These are phyloP conservation scores for Canavalia ensiformis DNA, from an alignment of 306 rosid species.

Conservation along the genomic window DNA sequence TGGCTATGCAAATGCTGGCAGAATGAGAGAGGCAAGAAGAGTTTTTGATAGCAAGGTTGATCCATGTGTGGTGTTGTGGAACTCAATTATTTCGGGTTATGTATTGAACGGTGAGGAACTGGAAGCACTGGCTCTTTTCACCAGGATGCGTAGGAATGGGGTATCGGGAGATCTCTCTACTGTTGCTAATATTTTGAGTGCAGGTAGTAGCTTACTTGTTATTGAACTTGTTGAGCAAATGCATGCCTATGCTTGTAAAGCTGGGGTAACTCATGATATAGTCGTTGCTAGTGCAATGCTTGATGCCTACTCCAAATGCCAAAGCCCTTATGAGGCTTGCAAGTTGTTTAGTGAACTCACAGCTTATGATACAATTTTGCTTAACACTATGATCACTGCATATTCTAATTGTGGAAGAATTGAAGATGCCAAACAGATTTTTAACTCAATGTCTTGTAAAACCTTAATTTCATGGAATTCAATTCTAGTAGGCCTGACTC, in stretches of 20 bases:
- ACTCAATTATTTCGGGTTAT: slow-evolving; percentile 78
- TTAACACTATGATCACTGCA: slow-evolving; percentile 77
- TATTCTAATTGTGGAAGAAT: slow-evolving; percentile 77
- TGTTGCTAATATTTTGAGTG: slow-evolving; percentile 69
- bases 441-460: slow-evolving; percentile 62
- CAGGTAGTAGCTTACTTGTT: slow-evolving; percentile 56
- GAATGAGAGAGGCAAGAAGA: slow-evolving; percentile 76
- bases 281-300: slow-evolving; percentile 73
- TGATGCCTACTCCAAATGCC: slow-evolving; percentile 81
- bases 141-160: slow-evolving; percentile 63
- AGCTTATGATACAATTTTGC: slow-evolving; percentile 68
- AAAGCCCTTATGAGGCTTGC: slow-evolving; percentile 72
- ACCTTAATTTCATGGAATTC: slow-evolving; percentile 90
- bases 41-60: slow-evolving; percentile 58
- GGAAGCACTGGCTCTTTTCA: slow-evolving; percentile 70
- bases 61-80: slow-evolving; percentile 72
- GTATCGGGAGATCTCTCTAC: slow-evolving; percentile 64
- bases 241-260: slow-evolving; percentile 68
- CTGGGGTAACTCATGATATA: slow-evolving; percentile 62
- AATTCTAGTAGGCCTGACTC: slow-evolving; percentile 70
- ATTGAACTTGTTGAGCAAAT: slow-evolving; percentile 60
- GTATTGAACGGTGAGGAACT: slow-evolving; percentile 61
- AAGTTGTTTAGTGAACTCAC: slow-evolving; percentile 72
- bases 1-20: slow-evolving; percentile 70
- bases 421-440: slow-evolving; percentile 74